These are phyloP conservation scores for Pterulicium gracile DNA, from an alignment of 1,284 basidiomycete genomes.

Conservation along the genomic window DNA sequence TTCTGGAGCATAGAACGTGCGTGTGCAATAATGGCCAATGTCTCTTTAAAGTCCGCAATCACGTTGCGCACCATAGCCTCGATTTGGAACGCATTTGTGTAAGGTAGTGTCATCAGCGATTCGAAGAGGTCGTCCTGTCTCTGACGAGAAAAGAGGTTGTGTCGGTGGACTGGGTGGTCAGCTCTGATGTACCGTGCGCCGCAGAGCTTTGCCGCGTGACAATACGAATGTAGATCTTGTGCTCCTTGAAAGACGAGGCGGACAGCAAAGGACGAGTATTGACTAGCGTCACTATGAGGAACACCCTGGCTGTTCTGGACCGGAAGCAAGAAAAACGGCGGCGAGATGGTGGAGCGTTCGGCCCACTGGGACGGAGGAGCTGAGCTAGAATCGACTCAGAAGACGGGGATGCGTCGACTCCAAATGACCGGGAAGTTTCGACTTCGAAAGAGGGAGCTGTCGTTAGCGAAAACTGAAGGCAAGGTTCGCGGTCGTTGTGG, in stretches of 20 bases:
- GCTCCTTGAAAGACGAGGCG: slow-evolving; percentile 32
- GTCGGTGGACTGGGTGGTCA: slow-evolving; percentile 20
- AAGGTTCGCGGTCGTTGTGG: not conserved
- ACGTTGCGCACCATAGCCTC: slow-evolving; percentile 32
- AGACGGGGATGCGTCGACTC: not conserved
- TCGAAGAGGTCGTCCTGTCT: slow-evolving; percentile 21
- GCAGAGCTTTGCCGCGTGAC: slow-evolving; percentile 7
- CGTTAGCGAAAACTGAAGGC: slow-evolving; percentile 8
- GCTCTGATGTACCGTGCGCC: not conserved
- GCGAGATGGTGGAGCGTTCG: not conserved
- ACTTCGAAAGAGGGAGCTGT: not conserved
- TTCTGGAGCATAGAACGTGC: slow-evolving; percentile 20
- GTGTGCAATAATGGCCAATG: slow-evolving; percentile 28
- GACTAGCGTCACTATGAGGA: slow-evolving; percentile 20
- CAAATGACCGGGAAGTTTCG: not conserved
- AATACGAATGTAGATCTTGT: slow-evolving; percentile 27
- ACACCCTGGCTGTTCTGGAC: slow-evolving; percentile 10
- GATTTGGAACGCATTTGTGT: slow-evolving; percentile 45
- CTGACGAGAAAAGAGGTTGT: slow-evolving; percentile 31
- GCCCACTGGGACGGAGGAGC: not conserved
- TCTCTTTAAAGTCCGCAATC: slow-evolving; percentile 34
- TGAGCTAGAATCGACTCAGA: not conserved
- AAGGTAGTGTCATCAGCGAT: slow-evolving; percentile 30
- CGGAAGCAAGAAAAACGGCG: slow-evolving; percentile 9
- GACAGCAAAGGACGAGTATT: slow-evolving; percentile 36